These are phyloP conservation scores for Puccinia novopanici DNA, from an alignment of 1,284 basidiomycete genomes.

Conservation along the genomic window DNA sequence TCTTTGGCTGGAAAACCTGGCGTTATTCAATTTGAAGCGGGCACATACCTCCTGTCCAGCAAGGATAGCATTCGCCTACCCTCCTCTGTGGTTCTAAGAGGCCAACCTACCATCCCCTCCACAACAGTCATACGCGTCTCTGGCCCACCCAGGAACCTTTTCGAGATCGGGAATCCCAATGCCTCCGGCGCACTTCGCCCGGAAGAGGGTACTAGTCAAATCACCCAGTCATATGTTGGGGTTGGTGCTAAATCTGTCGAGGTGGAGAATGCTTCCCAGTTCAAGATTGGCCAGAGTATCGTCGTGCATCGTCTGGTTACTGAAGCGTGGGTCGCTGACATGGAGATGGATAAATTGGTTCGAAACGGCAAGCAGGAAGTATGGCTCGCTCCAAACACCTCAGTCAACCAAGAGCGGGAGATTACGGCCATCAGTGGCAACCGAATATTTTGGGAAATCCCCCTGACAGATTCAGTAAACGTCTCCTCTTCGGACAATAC, in stretches of 20 bases:
- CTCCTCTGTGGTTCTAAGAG: conserved; percentile 35
- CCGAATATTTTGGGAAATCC: conserved; percentile 30
- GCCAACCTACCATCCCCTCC: conserved; percentile 33
- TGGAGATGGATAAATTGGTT: conserved; percentile 31
- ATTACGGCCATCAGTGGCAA: conserved; percentile 34
- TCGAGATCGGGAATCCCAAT: conserved; percentile 36
- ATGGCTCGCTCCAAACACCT: conserved; percentile 27
- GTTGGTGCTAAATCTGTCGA: conserved; percentile 32
- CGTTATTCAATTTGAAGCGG: conserved; percentile 34
- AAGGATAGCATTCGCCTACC: conserved; percentile 23
- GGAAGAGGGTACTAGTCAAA: conserved; percentile 28
- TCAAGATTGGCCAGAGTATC: conserved; percentile 47
- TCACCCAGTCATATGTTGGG: conserved; percentile 25
- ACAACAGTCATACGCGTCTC: conserved; percentile 39
- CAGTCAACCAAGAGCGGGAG: conserved; percentile 48
- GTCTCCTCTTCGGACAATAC: conserved; percentile 20
- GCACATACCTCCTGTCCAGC: conserved; percentile 33
- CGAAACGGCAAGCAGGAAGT: conserved; percentile 27
- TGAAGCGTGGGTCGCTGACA: conserved; percentile 38
- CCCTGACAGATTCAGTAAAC: conserved; percentile 42
- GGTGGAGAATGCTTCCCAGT: conserved; percentile 18
- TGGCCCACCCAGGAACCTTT: conserved; percentile 37
- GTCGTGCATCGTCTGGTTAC: conserved; percentile 31
- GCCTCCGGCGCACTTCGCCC: conserved; percentile 1
- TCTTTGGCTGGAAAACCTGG: conserved; percentile 26